A percentile compares a stretch with the other conserved stretches of the same genome.
Conservation (phyloP, 1,284 basidiomycete genomes). For the Cryptococcus deneoformans region DNA sequence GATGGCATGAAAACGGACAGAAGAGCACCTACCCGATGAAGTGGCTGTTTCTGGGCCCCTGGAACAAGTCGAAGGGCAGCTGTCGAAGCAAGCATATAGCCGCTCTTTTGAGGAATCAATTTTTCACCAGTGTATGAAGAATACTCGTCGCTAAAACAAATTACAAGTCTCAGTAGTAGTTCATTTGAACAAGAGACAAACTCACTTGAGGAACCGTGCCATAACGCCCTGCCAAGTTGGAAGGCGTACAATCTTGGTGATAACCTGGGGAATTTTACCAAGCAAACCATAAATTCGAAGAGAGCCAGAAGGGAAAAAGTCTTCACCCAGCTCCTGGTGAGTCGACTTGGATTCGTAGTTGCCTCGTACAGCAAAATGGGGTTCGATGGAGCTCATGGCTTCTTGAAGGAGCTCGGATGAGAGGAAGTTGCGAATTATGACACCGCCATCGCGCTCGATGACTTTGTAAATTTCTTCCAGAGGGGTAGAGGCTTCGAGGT, state of each 20-base stretch:
- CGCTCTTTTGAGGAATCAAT: slow-evolving; percentile 6
- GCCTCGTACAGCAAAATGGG: slow-evolving; percentile 10
- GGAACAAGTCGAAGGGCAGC: slow-evolving; percentile 9
- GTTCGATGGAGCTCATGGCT: slow-evolving; percentile 17
- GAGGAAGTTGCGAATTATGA: slow-evolving; percentile 20
- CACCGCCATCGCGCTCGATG: slow-evolving; percentile 21
- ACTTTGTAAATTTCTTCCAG: slow-evolving; percentile 23
- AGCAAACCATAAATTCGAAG: slow-evolving; percentile 21
- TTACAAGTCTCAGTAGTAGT: background rate
- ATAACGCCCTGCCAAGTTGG: slow-evolving; percentile 22
- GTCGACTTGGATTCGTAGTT: slow-evolving; percentile 11
- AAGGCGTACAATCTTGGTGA: slow-evolving; percentile 15
- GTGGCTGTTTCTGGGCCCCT: slow-evolving; percentile 7
- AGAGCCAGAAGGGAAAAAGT: slow-evolving; percentile 24
- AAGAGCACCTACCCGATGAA: slow-evolving; percentile 4
- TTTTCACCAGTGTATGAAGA: slow-evolving; percentile 10
- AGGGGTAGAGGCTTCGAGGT: slow-evolving; percentile 18
- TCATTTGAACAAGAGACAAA: background rate
- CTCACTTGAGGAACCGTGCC: slow-evolving; percentile 19
- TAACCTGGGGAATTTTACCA: slow-evolving; percentile 12
- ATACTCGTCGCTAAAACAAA: slow-evolving; percentile 6
- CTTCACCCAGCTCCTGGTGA: slow-evolving; percentile 18
- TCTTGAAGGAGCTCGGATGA: slow-evolving; percentile 16
- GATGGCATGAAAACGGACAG: background rate
- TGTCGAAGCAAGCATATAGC: slow-evolving; percentile 9